These are phyloP conservation scores for Chalaropsis ovoidea DNA, from an alignment of 2,329 filamentous ascomycete genomes.

Conservation along the genomic window DNA sequence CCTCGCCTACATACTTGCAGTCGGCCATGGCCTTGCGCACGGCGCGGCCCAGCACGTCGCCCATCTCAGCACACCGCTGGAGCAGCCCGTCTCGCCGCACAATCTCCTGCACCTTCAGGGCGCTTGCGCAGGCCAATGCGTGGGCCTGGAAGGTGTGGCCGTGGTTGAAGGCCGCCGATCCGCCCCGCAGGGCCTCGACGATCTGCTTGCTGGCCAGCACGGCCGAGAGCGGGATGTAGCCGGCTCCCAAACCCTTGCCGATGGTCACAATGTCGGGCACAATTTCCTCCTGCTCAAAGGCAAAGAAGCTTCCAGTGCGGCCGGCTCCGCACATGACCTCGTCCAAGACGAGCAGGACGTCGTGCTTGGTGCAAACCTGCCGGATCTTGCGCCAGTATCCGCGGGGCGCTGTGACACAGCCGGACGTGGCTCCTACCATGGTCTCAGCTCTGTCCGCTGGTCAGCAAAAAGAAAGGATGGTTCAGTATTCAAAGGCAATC, in stretches of 20 bases:
- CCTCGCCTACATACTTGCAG: slow-evolving; percentile 34
- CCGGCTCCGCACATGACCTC: slow-evolving; percentile 62
- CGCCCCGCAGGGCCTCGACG: slow-evolving; percentile 39
- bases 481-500: no score
- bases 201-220: slow-evolving; percentile 44
- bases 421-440: slow-evolving; percentile 10
- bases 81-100: slow-evolving; percentile 33
- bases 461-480: slow-evolving; percentile 24
- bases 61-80: slow-evolving; percentile 31
- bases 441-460: slow-evolving; percentile 35
- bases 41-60: slow-evolving; percentile 29
- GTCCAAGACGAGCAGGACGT: slow-evolving; percentile 46
- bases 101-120: slow-evolving; percentile 35
- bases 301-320: slow-evolving; percentile 50
- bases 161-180: slow-evolving; percentile 42
- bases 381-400: slow-evolving; percentile 48
- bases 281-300: slow-evolving; percentile 48
- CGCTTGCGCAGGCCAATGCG: slow-evolving; percentile 35
- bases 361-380: slow-evolving; percentile 45
- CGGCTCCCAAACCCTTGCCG: slow-evolving; percentile 50
- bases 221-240: slow-evolving; percentile 47
- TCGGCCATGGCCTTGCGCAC: slow-evolving; percentile 29
- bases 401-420: slow-evolving; percentile 41
- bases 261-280: slow-evolving; percentile 48
- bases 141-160: slow-evolving; percentile 47